Conservation (phyloP, 1,139 yeast species). For the Blastobotrys elegans region DNA sequence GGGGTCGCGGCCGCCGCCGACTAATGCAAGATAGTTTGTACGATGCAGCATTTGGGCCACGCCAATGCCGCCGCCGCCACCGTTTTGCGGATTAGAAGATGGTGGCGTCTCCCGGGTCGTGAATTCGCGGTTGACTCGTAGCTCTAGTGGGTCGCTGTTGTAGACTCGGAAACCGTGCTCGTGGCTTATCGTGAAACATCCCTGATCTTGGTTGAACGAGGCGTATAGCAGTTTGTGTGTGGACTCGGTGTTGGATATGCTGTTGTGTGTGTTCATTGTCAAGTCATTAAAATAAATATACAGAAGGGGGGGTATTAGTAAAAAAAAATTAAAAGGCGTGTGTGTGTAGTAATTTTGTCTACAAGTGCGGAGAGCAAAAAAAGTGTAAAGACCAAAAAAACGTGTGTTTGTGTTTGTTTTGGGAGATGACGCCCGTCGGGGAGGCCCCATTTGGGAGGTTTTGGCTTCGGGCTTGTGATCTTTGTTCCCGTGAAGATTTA, state of each 20-base stretch:
- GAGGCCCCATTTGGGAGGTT: no score
- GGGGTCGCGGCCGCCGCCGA: conserved; percentile 84
- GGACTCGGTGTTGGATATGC: conserved; percentile 21
- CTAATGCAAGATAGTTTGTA: conserved; percentile 81
- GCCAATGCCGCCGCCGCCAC: conserved; percentile 55
- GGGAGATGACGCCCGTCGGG: no score
- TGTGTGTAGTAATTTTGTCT: no score
- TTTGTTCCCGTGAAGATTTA: no score
- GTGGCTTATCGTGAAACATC: conserved; percentile 82
- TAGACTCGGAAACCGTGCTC: conserved; percentile 83
- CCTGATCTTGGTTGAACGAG: conserved; percentile 82
- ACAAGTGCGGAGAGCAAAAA: no score
- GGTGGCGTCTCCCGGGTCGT: conserved; percentile 22
- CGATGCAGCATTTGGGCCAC: conserved; percentile 77
- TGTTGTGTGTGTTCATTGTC: conserved; percentile 25
- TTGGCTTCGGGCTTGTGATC: no score
- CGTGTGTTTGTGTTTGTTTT: no score
- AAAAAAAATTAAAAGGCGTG: no score
- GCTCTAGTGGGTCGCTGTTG: conserved; percentile 80
- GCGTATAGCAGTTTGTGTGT: conserved; percentile 50
- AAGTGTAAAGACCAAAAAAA: no score
- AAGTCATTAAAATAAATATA: no score
- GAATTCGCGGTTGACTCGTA: conserved; percentile 58
- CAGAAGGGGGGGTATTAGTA: no score
- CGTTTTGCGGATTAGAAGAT: neutral